Evolutionary conservation across 805 yeast genomes (phyloP).

Genomic region (Metschnikowia gruessii): DNA sequence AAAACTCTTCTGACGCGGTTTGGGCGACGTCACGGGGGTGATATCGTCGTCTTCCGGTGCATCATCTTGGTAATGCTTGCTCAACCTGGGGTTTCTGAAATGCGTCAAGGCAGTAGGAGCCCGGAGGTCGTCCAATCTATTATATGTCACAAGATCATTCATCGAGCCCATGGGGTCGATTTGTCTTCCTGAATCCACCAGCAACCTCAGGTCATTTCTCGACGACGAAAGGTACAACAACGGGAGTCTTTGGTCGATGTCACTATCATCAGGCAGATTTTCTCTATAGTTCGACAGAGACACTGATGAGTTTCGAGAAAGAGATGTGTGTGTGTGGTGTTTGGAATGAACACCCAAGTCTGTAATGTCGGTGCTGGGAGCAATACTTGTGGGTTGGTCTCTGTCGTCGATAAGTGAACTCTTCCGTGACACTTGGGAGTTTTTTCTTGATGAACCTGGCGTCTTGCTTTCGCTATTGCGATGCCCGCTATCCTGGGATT

Average conservation of each 20-base stretch:
- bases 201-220: slow-evolving; percentile 10
- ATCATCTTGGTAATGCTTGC: slow-evolving; percentile 18
- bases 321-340: background rate
- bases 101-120: slow-evolving; percentile 9
- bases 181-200: slow-evolving; percentile 10
- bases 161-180: slow-evolving; percentile 12
- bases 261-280: slow-evolving; percentile 8
- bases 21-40: background rate
- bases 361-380: slow-evolving; percentile 9
- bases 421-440: no score
- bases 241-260: slow-evolving; percentile 17
- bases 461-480: background rate
- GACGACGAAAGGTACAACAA: slow-evolving; percentile 13
- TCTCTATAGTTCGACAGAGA: slow-evolving; percentile 14
- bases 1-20: slow-evolving; percentile 17
- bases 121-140: slow-evolving; percentile 11
- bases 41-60: background rate
- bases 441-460: background rate
- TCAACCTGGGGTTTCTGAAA: slow-evolving; percentile 18
- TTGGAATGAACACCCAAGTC: slow-evolving; percentile 2
- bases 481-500: background rate
- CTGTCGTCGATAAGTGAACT: no score
- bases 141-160: slow-evolving; percentile 16
- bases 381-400: background rate
- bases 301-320: slow-evolving; percentile 17